These are phyloP conservation scores for Xylaria acuta DNA, from an alignment of 495 filamentous ascomycete species.

Conservation along the genomic window DNA sequence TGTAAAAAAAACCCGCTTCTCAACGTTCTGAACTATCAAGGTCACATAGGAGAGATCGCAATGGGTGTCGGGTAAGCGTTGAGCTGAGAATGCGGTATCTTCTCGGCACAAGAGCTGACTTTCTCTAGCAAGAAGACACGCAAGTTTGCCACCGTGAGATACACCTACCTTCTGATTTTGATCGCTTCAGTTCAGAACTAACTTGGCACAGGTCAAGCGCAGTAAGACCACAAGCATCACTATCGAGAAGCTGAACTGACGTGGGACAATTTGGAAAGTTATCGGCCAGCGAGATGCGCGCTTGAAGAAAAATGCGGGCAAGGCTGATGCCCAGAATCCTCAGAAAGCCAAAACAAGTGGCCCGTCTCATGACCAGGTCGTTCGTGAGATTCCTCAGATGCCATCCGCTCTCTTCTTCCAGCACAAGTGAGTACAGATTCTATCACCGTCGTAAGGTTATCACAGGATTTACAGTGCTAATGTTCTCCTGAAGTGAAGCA, in stretches of 20 bases:
- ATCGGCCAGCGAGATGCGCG: slow-evolving; percentile 68
- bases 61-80: slow-evolving; percentile 72
- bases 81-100: too few relatives aligned
- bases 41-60: slow-evolving; percentile 24
- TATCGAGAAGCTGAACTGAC: slow-evolving; percentile 7
- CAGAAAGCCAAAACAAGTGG: slow-evolving; percentile 59
- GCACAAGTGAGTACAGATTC: slow-evolving; percentile 64
- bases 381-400: slow-evolving; percentile 77
- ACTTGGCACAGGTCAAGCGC: slow-evolving; percentile 25
- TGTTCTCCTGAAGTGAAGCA: slow-evolving; percentile 56
- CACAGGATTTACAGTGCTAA: background rate
- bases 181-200: slow-evolving; percentile 8
- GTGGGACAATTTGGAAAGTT: slow-evolving; percentile 33
- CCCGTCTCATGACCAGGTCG: slow-evolving; percentile 48
- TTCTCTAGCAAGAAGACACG: slow-evolving; percentile 69
- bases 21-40: background rate
- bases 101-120: too few relatives aligned
- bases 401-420: slow-evolving; percentile 92
- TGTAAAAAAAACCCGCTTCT: background rate
- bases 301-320: slow-evolving; percentile 59
- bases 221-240: slow-evolving; percentile 3
- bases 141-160: slow-evolving; percentile 59
- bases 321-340: slow-evolving; percentile 59
- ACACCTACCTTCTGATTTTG: slow-evolving; percentile 33
- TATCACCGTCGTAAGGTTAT: background rate